phyloP scores from a whole-genome alignment of 352 stramenopile genomes.

The Pythium dissotocum region DNA sequence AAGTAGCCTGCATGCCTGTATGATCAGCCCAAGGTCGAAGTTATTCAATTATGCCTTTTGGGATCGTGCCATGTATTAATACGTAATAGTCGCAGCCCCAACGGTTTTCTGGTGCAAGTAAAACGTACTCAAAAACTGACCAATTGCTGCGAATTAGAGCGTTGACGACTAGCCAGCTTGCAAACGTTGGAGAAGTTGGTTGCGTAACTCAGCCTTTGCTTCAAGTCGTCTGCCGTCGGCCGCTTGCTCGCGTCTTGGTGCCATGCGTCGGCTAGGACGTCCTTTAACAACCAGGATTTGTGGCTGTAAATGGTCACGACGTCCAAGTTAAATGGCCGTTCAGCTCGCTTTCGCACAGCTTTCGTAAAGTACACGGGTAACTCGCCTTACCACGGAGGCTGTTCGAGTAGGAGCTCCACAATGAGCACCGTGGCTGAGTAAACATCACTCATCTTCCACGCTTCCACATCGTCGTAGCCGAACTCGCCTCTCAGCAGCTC shows the following conservation, averaged over 20 bases:
- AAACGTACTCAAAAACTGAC: no score
- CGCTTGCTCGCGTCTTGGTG: conserved; percentile 7
- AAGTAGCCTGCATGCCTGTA: no score
- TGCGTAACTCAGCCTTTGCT: no score
- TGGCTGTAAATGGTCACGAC: conserved; percentile 2
- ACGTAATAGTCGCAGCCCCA: no score
- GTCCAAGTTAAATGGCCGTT: conserved; percentile 7
- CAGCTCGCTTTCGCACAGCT: conserved; percentile 6
- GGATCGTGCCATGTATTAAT: no score
- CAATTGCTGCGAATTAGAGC: no score
- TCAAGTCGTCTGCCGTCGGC: not conserved
- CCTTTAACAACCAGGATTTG: not conserved
- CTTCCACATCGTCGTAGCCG: conserved; percentile 4
- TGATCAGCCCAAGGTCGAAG: no score
- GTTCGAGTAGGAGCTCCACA: conserved; percentile 7
- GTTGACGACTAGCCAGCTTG: not conserved
- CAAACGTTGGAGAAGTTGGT: not conserved
- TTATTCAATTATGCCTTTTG: no score
- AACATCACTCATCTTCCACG: conserved; percentile 20
- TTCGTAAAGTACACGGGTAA: conserved; percentile 8
- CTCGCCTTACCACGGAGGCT: conserved; percentile 13
- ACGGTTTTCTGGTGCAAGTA: no score
- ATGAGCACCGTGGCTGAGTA: conserved; percentile 10
- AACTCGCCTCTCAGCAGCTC: conserved; percentile 12
- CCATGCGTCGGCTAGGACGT: conserved; percentile 1